Conservation (phyloP, 2,329 filamentous ascomycete species). For the Cyclaneusma minus region DNA sequence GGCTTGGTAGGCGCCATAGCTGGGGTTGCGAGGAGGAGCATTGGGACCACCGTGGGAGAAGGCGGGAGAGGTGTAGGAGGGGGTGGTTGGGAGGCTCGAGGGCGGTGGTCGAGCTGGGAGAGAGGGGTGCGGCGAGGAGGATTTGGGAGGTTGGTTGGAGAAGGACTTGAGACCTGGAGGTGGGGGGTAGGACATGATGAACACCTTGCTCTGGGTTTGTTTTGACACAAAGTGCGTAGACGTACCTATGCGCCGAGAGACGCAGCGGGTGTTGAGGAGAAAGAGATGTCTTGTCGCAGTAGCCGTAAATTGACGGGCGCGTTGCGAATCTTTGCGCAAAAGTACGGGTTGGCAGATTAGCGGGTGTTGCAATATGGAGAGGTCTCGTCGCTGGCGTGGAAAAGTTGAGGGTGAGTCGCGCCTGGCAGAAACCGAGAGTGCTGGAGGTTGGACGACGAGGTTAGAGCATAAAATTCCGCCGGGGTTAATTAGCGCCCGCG, state of each 20-base stretch:
- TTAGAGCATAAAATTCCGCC: too few species aligned
- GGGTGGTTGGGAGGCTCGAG: slow-evolving; percentile 18
- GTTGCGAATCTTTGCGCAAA: too few species aligned
- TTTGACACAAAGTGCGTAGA: slow-evolving; percentile 15
- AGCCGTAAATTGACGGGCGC: too few species aligned
- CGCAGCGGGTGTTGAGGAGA: not conserved
- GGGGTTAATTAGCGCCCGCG: too few species aligned
- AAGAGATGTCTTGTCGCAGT: too few species aligned
- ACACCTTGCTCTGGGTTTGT: slow-evolving; percentile 19
- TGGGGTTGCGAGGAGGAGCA: slow-evolving; percentile 8
- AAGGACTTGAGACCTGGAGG: slow-evolving; percentile 57
- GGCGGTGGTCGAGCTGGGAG: slow-evolving; percentile 68
- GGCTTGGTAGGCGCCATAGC: slow-evolving; percentile 25
- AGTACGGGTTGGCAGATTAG: too few species aligned
- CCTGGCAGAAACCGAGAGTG: too few species aligned
- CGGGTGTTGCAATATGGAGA: too few species aligned
- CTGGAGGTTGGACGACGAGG: too few species aligned
- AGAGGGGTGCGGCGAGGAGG: slow-evolving; percentile 36
- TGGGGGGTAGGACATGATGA: slow-evolving; percentile 76
- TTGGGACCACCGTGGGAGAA: slow-evolving; percentile 5
- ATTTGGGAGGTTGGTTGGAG: slow-evolving; percentile 20
- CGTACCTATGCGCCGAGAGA: slow-evolving; percentile 20
- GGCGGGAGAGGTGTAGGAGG: slow-evolving; percentile 5
- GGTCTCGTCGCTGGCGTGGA: too few species aligned
- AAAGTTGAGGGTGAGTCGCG: too few species aligned